These are phyloP conservation scores for Sclerotinia borealis DNA, from an alignment of 2,329 filamentous ascomycete genomes.

Conservation along the genomic window DNA sequence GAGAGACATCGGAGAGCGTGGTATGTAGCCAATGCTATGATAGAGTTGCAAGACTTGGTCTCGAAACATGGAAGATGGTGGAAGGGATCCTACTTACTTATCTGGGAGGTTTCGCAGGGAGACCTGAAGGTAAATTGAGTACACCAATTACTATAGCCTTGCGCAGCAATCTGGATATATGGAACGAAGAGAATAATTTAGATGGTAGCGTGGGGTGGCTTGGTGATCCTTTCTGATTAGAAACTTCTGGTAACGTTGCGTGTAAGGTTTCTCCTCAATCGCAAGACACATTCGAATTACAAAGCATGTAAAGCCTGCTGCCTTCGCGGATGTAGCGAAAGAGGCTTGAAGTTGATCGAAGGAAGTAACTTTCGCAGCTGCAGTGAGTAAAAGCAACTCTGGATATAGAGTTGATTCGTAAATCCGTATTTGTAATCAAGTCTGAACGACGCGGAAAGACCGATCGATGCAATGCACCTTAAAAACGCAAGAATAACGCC, in stretches of 20 bases:
- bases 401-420: neutral
- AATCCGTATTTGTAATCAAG: slow-evolving; percentile 1
- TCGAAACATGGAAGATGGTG: neutral
- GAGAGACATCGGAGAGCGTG: neutral
- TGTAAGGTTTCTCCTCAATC: no score
- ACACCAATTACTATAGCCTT: neutral
- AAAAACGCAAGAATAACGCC: neutral
- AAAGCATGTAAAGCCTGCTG: neutral
- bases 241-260: neutral
- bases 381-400: no score
- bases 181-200: neutral
- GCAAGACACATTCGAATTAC: neutral
- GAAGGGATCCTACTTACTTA: neutral
- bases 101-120: neutral
- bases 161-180: neutral
- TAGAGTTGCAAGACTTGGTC: neutral
- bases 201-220: neutral
- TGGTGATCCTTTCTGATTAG: neutral
- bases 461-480: slow-evolving; percentile 9
- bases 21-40: neutral
- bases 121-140: neutral
- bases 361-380: neutral
- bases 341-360: neutral
- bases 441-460: slow-evolving; percentile 6
- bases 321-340: neutral